Evolutionary conservation across 441 rosid species (phyloP), one percentile per base, ranked within the genome.

Genomic region (Biscutella laevigata): DNA sequence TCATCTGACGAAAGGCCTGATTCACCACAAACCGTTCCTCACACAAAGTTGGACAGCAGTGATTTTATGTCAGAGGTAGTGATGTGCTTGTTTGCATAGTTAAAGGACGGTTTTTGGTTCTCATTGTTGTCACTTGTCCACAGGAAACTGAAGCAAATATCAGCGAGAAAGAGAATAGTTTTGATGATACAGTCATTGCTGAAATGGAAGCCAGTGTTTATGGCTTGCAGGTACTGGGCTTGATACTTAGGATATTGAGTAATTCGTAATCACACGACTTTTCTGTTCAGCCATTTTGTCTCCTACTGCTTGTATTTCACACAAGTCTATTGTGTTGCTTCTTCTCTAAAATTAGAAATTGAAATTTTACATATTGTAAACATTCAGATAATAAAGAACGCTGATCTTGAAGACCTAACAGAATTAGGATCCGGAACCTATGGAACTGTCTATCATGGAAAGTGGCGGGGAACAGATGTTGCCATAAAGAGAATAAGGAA

Each of bases 191-290:
- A 24, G 11, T 66, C 68, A 73, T 76, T 40, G 89, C 75, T 67
- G 91, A 88, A 80, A 79, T 84, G 75, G 88, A 88, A 74, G 96
- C 94, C 17, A 72, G 80, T 70, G 74, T 67, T 45, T 88, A 81
- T 55, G 91, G 96, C 26, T 77, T 88, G 74, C 94, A 85, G 89
- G 96, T 88, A 67, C 39, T 26, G 1, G 25, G 4, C n/a, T 20
- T 43, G 34, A 4, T 15, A 11, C 13, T 45, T 2, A 33, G 13
- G 14, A 36, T 9, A 47, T 50, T 49, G 21, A 13, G 32, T 60
- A 35, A 37, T 48, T 33, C 11, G 5, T 56, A 21, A 36, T 46
- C 44, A 36, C 53, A 47, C 28, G 48, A 20, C 32, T 45, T 36
- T 30, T 36, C 44, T 57, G 27, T 17, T 17, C 20, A 57, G 44